A percentile compares a stretch with the other conserved stretches of the same genome.
Evolutionary conservation across 331 rosid species (phyloP).

Genomic region (Pyracantha coccinea): DNA sequence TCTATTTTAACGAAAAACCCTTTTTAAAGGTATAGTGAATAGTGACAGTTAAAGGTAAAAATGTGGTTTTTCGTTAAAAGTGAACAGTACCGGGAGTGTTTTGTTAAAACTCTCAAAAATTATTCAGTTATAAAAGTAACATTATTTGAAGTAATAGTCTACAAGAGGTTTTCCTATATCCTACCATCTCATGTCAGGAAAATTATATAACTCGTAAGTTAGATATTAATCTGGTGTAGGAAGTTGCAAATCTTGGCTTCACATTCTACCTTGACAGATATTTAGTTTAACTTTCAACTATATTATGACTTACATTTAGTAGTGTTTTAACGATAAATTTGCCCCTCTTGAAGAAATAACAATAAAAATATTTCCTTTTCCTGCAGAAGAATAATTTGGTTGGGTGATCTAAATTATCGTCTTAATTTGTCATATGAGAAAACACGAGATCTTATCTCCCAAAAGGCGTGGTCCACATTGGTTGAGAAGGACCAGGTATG

Average conservation of each 20-base stretch:
- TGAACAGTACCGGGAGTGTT: too few relatives aligned
- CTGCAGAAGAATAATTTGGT: conserved; percentile 83
- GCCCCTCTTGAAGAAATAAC: not conserved
- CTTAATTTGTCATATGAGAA: conserved; percentile 64
- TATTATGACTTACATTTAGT: not conserved
- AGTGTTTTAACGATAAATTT: not conserved
- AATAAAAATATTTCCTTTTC: not conserved
- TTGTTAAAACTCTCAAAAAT: too few relatives aligned
- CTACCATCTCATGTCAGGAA: not conserved
- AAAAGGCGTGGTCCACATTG: conserved; percentile 66
- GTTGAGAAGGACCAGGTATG: conserved; percentile 80
- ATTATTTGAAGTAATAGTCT: not conserved
- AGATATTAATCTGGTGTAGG: not conserved
- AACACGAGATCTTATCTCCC: conserved; percentile 64
- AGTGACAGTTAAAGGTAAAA: too few relatives aligned
- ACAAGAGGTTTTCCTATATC: not conserved
- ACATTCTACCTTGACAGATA: not conserved
- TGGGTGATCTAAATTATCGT: conserved; percentile 93
- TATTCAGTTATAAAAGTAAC: not conserved
- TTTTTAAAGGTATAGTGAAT: too few relatives aligned
- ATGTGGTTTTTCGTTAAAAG: too few relatives aligned
- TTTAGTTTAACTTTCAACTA: not conserved
- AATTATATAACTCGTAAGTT: not conserved
- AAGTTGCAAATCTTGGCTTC: not conserved
- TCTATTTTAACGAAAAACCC: too few relatives aligned